Conservation (phyloP, 306 rosid species). For the Neltuma alba region DNA sequence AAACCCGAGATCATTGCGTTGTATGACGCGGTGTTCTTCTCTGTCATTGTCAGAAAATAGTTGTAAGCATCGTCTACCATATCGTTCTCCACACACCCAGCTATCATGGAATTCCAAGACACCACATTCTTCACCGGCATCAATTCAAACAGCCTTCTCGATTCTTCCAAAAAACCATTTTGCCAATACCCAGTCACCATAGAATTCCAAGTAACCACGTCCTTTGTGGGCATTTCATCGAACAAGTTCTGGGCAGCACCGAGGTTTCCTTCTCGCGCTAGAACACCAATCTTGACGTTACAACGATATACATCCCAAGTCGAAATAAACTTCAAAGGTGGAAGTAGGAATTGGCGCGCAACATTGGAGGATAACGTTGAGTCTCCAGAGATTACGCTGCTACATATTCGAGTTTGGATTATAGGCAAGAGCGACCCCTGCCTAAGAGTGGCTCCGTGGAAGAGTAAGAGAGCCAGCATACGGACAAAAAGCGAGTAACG, state of each 20-base stretch:
- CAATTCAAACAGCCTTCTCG: slow-evolving; percentile 41
- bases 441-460: background rate
- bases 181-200: slow-evolving; percentile 56
- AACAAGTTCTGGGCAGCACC: slow-evolving; percentile 53
- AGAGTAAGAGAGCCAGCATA: background rate
- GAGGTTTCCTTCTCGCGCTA: slow-evolving; percentile 42
- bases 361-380: background rate
- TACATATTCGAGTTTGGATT: slow-evolving; percentile 18
- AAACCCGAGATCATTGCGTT: slow-evolving; percentile 56
- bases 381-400: background rate
- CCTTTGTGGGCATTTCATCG: slow-evolving; percentile 48
- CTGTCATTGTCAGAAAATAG: slow-evolving; percentile 46
- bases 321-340: slow-evolving; percentile 23
- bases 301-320: slow-evolving; percentile 37
- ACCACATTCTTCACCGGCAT: slow-evolving; percentile 53
- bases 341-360: slow-evolving; percentile 5
- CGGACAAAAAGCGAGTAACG: background rate
- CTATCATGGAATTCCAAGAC: slow-evolving; percentile 61
- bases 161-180: slow-evolving; percentile 41
- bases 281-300: slow-evolving; percentile 43
- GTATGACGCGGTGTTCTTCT: slow-evolving; percentile 50
- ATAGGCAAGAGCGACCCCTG: background rate
- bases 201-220: slow-evolving; percentile 57
- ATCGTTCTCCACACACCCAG: slow-evolving; percentile 50
- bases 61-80: slow-evolving; percentile 43